A percentile compares a stretch with the other conserved stretches of the same genome.
Evolutionary conservation across 2,329 filamentous ascomycete genomes (phyloP).

Genomic region (Drechslerella dactyloides): DNA sequence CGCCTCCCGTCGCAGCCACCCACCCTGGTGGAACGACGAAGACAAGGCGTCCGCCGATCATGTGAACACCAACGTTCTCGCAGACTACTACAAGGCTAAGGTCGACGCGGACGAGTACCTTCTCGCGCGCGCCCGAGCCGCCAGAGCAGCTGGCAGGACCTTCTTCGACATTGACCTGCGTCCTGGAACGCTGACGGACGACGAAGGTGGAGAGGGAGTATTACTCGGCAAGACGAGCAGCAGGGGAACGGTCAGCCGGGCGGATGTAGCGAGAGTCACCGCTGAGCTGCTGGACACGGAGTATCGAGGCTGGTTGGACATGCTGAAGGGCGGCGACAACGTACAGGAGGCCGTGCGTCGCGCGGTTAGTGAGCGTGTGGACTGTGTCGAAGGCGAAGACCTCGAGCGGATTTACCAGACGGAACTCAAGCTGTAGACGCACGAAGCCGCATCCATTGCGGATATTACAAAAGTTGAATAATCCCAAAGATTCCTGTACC

Average conservation of each 20-base stretch:
- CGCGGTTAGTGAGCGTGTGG: constrained; percentile 30
- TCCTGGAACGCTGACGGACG: constrained; percentile 58
- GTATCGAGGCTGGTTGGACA: constrained; percentile 59
- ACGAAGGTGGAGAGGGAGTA: constrained; percentile 59
- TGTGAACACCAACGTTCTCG: constrained; percentile 59
- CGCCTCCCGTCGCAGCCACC: constrained; percentile 63
- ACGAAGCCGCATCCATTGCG: too few relatives aligned
- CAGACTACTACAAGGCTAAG: constrained; percentile 67
- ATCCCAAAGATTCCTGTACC: too few relatives aligned
- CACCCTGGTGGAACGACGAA: constrained; percentile 66
- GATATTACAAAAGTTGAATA: too few relatives aligned
- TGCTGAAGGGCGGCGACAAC: constrained; percentile 51
- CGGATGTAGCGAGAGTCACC: constrained; percentile 67
- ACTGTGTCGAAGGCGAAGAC: constrained; percentile 42
- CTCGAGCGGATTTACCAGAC: constrained; percentile 31
- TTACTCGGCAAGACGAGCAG: constrained; percentile 60
- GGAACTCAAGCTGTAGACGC: constrained; percentile 13
- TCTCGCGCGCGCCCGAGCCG: constrained; percentile 26
- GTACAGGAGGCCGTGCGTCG: constrained; percentile 52
- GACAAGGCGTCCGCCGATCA: constrained; percentile 51
- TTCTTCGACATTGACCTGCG: constrained; percentile 52
- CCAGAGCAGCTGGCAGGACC: constrained; percentile 21
- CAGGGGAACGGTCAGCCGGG: constrained; percentile 61
- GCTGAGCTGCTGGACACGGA: constrained; percentile 63
- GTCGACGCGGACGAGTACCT: constrained; percentile 63